phyloP scores from a whole-genome alignment of 2,329 filamentous ascomycete genomes.

The Penicillium janthinellum region DNA sequence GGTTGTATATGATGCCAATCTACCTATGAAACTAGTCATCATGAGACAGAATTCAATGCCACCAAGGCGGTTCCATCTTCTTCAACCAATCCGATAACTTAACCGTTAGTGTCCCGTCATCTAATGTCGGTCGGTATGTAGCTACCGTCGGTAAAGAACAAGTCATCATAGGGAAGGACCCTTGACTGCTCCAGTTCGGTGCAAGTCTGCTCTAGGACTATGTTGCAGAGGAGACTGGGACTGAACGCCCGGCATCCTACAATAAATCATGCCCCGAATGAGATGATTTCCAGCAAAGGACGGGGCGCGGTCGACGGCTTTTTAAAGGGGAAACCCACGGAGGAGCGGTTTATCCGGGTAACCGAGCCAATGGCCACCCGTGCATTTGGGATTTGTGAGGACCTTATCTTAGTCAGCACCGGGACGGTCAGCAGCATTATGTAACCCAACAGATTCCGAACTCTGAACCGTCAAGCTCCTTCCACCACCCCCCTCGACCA shows the following conservation, averaged over 20 bases:
- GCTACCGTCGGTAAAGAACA: conserved; percentile 69
- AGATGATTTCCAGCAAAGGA: conserved; percentile 54
- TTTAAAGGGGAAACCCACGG: conserved; percentile 29
- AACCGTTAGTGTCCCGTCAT: neutral
- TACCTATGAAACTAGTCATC: conserved; percentile 3
- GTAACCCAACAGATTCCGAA: conserved; percentile 38
- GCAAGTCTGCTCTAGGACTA: conserved; percentile 62
- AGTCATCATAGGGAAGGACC: conserved; percentile 55
- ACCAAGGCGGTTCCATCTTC: neutral
- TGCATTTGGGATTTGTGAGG: conserved; percentile 47
- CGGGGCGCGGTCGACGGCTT: conserved; percentile 22
- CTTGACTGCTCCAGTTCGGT: conserved; percentile 68
- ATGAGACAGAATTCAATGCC: neutral
- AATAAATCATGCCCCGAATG: conserved; percentile 64
- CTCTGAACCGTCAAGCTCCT: conserved; percentile 29
- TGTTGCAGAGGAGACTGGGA: conserved; percentile 64
- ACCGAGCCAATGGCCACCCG: conserved; percentile 33
- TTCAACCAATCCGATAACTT: neutral
- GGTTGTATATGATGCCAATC: conserved; percentile 18
- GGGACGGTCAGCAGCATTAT: conserved; percentile 32
- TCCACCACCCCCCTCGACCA: conserved; percentile 22
- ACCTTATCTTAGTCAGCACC: conserved; percentile 18
- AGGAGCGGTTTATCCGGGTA: conserved; percentile 32
- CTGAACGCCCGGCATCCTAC: conserved; percentile 58
- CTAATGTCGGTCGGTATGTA: conserved; percentile 48